Base-by-base conservation (phyloP, 805 yeast species). In the Peterozyma xylosa region DNA sequence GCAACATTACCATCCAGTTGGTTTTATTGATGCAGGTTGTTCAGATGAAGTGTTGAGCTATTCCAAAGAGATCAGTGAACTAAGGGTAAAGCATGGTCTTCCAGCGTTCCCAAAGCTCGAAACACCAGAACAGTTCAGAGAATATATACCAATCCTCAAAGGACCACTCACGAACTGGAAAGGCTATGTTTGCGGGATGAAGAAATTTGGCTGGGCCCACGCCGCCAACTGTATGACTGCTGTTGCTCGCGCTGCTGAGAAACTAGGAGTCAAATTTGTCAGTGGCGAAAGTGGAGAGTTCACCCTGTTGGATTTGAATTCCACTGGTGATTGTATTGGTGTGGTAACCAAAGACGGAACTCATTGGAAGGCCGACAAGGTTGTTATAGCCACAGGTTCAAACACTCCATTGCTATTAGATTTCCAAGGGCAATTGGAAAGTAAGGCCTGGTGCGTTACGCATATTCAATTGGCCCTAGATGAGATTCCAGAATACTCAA, bases 211-310 rank as follows among this genome's bases (percentile, higher is more conserved):
- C 27, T 63, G 66, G 66, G 54, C 59, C 1, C 54, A 53, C 47
- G 66, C 66, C 3, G 43, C 45, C 7, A 42, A 53, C 30, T 60
- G 67, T 1, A 43, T 63, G 34, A 52, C 47, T 21, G 43, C 39
- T n/a, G 51, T 53, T 7, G 53, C 53, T 6, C 33, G 47, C 4
- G 66, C 63, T 36, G 50, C 55, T 32, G 16, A 38, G 6, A 46
- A 51, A 40, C 43, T 56, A n/a, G 71, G 71, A n/a, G 70, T 58
- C 3, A 51, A 53, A n/a, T 59, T 54, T 37, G 46, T 51, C 17
- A 17, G 42, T 6, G 57, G 53, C 11, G 50, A 48, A 17, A 55
- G 43, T 11, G 48, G 41, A 6, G 53, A 48, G 17, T 41, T 53
- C n/a, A 27, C 27, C 4, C 7, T 5, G n/a, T 17, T 27, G 11